Conservation (phyloP, 2,329 filamentous ascomycete genomes). For the Neocucurbitaria cava region DNA sequence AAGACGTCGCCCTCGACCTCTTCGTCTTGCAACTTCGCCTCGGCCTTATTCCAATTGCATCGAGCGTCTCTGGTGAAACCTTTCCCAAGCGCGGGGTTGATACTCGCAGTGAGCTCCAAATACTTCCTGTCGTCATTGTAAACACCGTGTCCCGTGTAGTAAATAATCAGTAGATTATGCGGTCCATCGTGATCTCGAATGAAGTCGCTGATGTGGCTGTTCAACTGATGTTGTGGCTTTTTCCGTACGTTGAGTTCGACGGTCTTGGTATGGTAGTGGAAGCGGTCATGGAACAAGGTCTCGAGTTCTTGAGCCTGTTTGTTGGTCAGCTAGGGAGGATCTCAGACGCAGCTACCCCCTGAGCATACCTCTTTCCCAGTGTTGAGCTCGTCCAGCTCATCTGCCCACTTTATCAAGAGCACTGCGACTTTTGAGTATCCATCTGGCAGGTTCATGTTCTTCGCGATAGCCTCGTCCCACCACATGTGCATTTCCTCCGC, state of each 20-base stretch:
- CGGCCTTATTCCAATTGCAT: slow-evolving; percentile 46
- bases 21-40: slow-evolving; percentile 35
- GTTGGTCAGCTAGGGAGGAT: not conserved
- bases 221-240: slow-evolving; percentile 46
- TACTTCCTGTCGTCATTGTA: slow-evolving; percentile 29
- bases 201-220: slow-evolving; percentile 35
- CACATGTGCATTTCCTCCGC: slow-evolving; percentile 39
- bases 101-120: slow-evolving; percentile 35
- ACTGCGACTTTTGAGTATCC: slow-evolving; percentile 40
- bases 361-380: slow-evolving; percentile 40
- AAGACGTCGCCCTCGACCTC: slow-evolving; percentile 45
- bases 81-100: slow-evolving; percentile 15
- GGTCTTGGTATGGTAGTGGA: slow-evolving; percentile 39
- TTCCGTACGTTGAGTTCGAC: slow-evolving; percentile 41
- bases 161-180: slow-evolving; percentile 46
- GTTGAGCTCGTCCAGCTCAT: slow-evolving; percentile 42
- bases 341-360: not conserved
- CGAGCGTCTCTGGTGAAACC: slow-evolving; percentile 34
- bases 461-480: slow-evolving; percentile 42
- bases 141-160: slow-evolving; percentile 50
- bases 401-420: slow-evolving; percentile 40
- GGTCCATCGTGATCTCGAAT: slow-evolving; percentile 37
- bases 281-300: slow-evolving; percentile 34
- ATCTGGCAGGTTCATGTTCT: slow-evolving; percentile 28
- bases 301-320: slow-evolving; percentile 39